Base-by-base conservation (phyloP, 2,329 filamentous ascomycete species). In the Metarhizium sp. region DNA sequence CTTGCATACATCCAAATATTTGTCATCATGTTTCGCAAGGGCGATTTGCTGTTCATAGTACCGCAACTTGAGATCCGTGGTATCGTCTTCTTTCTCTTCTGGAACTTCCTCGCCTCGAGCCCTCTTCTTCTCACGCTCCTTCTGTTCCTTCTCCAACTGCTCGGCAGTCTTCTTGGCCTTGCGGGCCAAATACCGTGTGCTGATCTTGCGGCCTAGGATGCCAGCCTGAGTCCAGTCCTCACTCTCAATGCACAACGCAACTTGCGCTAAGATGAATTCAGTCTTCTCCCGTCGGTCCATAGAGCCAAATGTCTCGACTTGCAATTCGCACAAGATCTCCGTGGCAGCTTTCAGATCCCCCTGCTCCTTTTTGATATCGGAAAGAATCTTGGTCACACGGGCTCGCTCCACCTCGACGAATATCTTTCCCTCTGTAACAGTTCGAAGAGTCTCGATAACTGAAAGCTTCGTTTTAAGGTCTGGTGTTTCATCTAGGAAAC, bases 351-450 rank as follows among this genome's bases (percentile, higher is more conserved):
- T 90, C 66, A 96, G 78, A 67, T 99, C 92, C 60, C 92, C 92
- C 74, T 97, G 90, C 61, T 88, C 77, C 75, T 95, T 96, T 80
- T 97, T 97, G 79, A 99, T 97, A 72, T 96, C 85, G 52, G 94
- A 97, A 13, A 99, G 80, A 61, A 96, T 95, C 69, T 87, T 90
- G 65, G 94, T 99, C 58, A 99, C 87, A 63, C 94, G 88, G 61
- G 94, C 94, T 63, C 94, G 86, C 79, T 99, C 94, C 53, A 99
- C 94, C 78, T 99, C 94, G 65, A 99, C 92, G 67, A 99, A 99
- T 71, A 99, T 99, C 87, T 99, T 99, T 75, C 94, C 94, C 74
- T 99, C 94, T 8, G 94, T 99, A 51, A 99, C 92, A 46, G 92
- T 97, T 64, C 94, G 85, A 66, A 99, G 74, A 1, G 92, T 95